These are phyloP conservation scores for Cladosporium sp. DNA, from an alignment of 2,329 filamentous ascomycete genomes.

Conservation along the genomic window DNA sequence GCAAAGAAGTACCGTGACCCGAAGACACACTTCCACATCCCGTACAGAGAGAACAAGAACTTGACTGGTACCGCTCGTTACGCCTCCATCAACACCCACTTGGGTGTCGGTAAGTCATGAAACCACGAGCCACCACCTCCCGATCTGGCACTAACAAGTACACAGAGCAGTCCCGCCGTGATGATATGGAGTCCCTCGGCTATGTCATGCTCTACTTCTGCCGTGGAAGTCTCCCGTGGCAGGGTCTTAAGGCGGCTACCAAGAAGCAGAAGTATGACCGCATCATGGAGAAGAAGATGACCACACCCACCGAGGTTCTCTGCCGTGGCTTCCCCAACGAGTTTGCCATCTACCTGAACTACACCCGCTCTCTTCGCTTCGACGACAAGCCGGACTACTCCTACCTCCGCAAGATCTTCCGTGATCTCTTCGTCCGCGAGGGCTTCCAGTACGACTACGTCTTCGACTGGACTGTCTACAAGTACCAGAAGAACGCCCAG, in stretches of 20 bases:
- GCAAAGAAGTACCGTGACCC: conserved; percentile 99
- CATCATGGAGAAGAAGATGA: conserved; percentile 99
- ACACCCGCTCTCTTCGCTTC: conserved; percentile 96
- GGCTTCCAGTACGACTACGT: conserved; percentile 99
- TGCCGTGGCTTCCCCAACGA: conserved; percentile 99
- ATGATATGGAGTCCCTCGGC: conserved; percentile 98
- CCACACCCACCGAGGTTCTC: conserved; percentile 93
- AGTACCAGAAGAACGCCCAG: conserved; percentile 99
- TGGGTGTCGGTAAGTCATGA: conserved; percentile 72
- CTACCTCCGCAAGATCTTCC: conserved; percentile 99
- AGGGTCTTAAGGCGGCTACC: conserved; percentile 95
- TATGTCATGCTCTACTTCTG: conserved; percentile 99
- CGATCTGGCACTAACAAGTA: conserved; percentile 10
- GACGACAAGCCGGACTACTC: conserved; percentile 99
- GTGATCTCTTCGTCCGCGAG: conserved; percentile 96
- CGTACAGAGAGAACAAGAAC: conserved; percentile 99
- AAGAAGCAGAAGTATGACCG: conserved; percentile 99
- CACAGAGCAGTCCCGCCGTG: conserved; percentile 91
- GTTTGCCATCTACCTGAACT: conserved; percentile 99
- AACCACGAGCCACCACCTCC: neutral
- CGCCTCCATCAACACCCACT: conserved; percentile 96
- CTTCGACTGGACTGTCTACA: conserved; percentile 99
- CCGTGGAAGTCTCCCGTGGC: conserved; percentile 97
- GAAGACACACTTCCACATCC: conserved; percentile 99
- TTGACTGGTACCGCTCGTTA: conserved; percentile 97